Conservation (phyloP, 1,139 yeast species). For the Debaryomyces psychrophilus region DNA sequence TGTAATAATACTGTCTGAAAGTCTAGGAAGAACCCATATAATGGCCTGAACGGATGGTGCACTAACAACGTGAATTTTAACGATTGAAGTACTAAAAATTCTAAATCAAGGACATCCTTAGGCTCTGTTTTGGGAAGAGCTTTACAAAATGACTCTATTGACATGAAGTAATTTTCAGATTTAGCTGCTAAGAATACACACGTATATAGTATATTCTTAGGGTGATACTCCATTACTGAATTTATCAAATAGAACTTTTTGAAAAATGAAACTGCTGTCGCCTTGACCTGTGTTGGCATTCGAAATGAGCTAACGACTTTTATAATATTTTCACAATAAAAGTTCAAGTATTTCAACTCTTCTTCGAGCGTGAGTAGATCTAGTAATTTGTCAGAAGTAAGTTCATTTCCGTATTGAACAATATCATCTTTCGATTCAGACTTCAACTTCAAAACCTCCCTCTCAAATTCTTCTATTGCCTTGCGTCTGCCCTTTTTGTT, state of each 20-base stretch:
- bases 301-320: slow-evolving; percentile 51
- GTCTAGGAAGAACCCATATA: slow-evolving; percentile 91
- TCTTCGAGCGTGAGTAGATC: slow-evolving; percentile 65
- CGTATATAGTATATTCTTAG: slow-evolving; percentile 79
- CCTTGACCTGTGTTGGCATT: slow-evolving; percentile 57
- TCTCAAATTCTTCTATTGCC: slow-evolving; percentile 42
- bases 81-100: slow-evolving; percentile 73
- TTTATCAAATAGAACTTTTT: slow-evolving; percentile 77
- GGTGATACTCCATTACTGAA: slow-evolving; percentile 85
- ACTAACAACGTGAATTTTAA: slow-evolving; percentile 78
- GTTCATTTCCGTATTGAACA: slow-evolving; percentile 35
- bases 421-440: slow-evolving; percentile 34
- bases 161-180: slow-evolving; percentile 85
- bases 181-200: slow-evolving; percentile 91
- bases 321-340: slow-evolving; percentile 71
- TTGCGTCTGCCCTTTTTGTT: slow-evolving; percentile 54
- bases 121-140: slow-evolving; percentile 67
- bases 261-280: slow-evolving; percentile 85
- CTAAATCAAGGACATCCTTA: slow-evolving; percentile 73
- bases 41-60: slow-evolving; percentile 85
- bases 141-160: slow-evolving; percentile 78
- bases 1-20: slow-evolving; percentile 64
- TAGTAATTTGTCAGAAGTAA: slow-evolving; percentile 34
- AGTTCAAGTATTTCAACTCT: slow-evolving; percentile 66
- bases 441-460: slow-evolving; percentile 29